These are phyloP conservation scores for Hysterangium stoloniferum DNA, from an alignment of 768 basidiomycete species.

Conservation along the genomic window DNA sequence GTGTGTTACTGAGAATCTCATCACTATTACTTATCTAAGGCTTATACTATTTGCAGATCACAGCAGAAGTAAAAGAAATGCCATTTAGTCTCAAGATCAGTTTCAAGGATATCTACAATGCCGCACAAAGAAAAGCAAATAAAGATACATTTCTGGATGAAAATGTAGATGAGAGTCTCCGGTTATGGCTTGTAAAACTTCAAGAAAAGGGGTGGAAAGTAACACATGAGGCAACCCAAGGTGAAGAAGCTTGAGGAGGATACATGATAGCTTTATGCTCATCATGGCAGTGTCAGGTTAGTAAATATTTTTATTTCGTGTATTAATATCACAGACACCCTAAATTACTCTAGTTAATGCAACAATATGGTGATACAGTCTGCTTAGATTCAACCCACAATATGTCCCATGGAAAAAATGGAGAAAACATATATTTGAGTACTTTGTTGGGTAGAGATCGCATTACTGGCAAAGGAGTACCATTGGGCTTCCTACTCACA, in stretches of 20 bases:
- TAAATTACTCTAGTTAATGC: neutral
- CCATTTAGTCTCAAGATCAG: constrained; percentile 3
- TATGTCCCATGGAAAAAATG: too few relatives aligned
- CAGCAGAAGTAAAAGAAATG: neutral
- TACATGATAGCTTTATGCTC: neutral
- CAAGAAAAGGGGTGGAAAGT: neutral
- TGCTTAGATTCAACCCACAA: neutral
- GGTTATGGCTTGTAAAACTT: neutral
- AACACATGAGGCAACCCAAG: neutral
- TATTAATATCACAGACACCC: neutral
- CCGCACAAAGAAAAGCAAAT: neutral
- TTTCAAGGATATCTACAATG: neutral
- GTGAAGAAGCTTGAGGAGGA: neutral
- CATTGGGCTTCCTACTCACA: too few relatives aligned
- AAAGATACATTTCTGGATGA: neutral
- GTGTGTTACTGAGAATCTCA: neutral
- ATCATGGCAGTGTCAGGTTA: constrained; percentile 2
- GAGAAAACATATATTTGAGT: too few relatives aligned
- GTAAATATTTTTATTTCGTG: neutral
- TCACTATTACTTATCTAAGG: neutral
- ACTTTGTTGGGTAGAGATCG: too few relatives aligned
- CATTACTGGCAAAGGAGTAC: too few relatives aligned
- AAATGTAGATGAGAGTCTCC: neutral
- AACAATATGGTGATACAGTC: neutral
- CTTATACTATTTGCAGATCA: neutral